Evolutionary conservation across 2,329 filamentous ascomycete genomes (phyloP), one percentile per base, ranked within the genome.

Genomic region (Macrophomina tecta): DNA sequence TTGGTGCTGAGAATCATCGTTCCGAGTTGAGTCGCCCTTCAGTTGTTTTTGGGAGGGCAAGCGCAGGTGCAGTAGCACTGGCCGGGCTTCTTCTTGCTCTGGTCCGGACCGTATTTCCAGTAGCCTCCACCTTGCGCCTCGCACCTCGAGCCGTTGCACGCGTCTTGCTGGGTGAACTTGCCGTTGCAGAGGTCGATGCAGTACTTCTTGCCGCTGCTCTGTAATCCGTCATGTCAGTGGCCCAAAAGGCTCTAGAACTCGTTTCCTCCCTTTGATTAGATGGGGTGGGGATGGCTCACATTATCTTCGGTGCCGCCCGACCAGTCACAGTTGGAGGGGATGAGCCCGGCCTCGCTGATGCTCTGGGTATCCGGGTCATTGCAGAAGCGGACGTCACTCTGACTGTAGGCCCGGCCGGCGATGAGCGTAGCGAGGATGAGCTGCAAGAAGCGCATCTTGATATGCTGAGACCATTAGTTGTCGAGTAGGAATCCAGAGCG

Each of bases 51-150:
- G 16, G 58, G 23, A 23, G 23, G 58, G 45, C 58, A 48, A 3
- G 30, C 38, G 45, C 58, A 62, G 4, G 58, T 62, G 58, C 58
- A 62, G 42, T 18, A 62, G 30, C 58, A 62, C 11, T 38, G n/a
- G 7, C 58, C 58, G 8, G 42, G 28, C 42, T 62, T 62, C 30
- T 12, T 18, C 32, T 55, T 1, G 4, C 51, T 32, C 32, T 18
- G 1, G 3, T 60, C n/a, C 11, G 40, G 38, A 16, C 55, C 55
- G 16, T 8, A 5, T 12, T n/a, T n/a, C 12, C 30, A 40, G 36
- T 11, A 23, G 9, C 9, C 36, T 11, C 53, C 53, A 6, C 45
- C 28, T n/a, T 2, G 6, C 28, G 55, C 40, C 16, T 46, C 8
- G 55, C 55, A 60, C 23, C 55, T 38, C 2, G 55, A 60, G 55